phyloP scores from a whole-genome alignment of 2,329 filamentous ascomycete species.

The Grosmannia clavigera region DNA sequence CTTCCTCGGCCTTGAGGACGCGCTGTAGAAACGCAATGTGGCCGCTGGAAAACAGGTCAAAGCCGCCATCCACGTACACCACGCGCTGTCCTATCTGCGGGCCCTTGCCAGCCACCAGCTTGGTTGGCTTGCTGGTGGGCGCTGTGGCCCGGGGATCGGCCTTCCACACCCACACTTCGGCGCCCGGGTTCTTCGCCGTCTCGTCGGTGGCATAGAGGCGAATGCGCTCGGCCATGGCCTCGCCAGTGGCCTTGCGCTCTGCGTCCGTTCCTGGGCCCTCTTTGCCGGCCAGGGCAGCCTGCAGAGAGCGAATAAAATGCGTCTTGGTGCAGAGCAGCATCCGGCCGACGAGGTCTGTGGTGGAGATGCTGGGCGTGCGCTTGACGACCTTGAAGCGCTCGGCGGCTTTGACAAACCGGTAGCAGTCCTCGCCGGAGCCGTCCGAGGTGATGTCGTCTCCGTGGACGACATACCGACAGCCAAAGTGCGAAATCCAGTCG shows the following conservation, averaged over 20 bases:
- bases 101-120: constrained; percentile 57
- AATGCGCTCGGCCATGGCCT: constrained; percentile 65
- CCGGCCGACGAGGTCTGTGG: constrained; percentile 92
- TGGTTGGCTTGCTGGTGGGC: constrained; percentile 45
- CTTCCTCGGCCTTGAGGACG: constrained; percentile 63
- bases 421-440: constrained; percentile 87
- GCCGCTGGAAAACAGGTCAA: constrained; percentile 90
- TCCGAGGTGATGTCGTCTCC: constrained; percentile 43
- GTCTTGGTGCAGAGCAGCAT: constrained; percentile 94
- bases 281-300: constrained; percentile 52
- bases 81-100: constrained; percentile 69
- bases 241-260: constrained; percentile 51
- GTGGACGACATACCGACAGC: constrained; percentile 63
- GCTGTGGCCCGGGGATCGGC: constrained; percentile 36
- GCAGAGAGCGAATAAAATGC: constrained; percentile 80
- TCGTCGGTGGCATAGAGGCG: constrained; percentile 79
- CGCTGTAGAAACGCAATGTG: constrained; percentile 88
- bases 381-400: constrained; percentile 94
- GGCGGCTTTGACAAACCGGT: constrained; percentile 91
- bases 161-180: constrained; percentile 77
- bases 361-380: constrained; percentile 90
- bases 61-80: constrained; percentile 92
- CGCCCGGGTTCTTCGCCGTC: constrained; percentile 64
- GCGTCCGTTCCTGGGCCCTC: constrained; percentile 58
- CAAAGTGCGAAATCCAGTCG: constrained; percentile 89